Evolutionary conservation across 768 basidiomycete species (phyloP).

Genomic region (Clitopilus hobsonii): DNA sequence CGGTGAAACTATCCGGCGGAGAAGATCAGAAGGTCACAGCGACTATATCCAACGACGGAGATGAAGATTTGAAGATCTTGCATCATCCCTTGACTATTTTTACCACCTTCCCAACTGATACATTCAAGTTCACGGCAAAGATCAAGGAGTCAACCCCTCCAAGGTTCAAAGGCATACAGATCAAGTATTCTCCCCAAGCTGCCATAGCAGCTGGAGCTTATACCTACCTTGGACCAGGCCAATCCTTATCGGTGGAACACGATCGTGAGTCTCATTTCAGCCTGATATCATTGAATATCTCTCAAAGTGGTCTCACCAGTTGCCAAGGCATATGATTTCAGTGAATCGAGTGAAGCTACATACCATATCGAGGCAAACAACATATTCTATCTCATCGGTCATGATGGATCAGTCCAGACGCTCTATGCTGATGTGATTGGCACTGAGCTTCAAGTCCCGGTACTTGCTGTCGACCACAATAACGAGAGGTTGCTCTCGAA

Average conservation of each 20-base stretch:
- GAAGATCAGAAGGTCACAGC: constrained; percentile 33
- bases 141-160: constrained; percentile 28
- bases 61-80: constrained; percentile 39
- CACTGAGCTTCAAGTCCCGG: no score
- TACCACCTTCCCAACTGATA: constrained; percentile 11
- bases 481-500: constrained; percentile 27
- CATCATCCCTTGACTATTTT: constrained; percentile 39
- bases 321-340: constrained; percentile 43
- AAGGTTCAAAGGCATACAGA: constrained; percentile 37
- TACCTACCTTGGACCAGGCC: constrained; percentile 37
- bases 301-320: constrained; percentile 22
- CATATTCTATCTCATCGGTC: constrained; percentile 36
- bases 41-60: constrained; percentile 40
- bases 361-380: constrained; percentile 37
- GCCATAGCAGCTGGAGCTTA: constrained; percentile 25
- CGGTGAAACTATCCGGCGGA: constrained; percentile 26
- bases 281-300: not conserved
- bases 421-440: constrained; percentile 27
- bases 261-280: constrained; percentile 27
- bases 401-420: constrained; percentile 28
- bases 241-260: constrained; percentile 27
- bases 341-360: constrained; percentile 28
- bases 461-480: no score
- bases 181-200: constrained; percentile 33
- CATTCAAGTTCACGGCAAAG: constrained; percentile 29